Conservation (phyloP, 2,329 filamentous ascomycete genomes). For the Xylariaceae sp. region DNA sequence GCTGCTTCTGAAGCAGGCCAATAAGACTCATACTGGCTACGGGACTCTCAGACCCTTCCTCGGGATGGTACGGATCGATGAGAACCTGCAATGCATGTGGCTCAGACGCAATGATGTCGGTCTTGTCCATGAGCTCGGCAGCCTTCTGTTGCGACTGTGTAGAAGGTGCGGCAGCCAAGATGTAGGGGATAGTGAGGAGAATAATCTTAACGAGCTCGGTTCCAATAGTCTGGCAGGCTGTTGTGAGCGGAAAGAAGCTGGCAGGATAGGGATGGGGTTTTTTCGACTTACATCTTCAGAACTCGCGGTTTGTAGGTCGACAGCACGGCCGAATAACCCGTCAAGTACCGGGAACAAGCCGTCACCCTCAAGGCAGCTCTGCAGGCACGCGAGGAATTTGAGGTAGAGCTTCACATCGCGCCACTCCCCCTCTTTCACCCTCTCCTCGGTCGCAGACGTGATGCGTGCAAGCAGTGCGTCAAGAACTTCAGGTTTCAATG, state of each 20-base stretch:
- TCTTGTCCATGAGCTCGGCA: slow-evolving; percentile 84
- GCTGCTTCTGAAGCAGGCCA: slow-evolving; percentile 82
- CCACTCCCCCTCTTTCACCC: slow-evolving; percentile 79
- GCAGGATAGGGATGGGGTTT: neutral
- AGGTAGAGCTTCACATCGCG: slow-evolving; percentile 88
- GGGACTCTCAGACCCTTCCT: slow-evolving; percentile 67
- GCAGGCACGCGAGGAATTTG: slow-evolving; percentile 87
- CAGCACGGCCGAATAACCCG: slow-evolving; percentile 89
- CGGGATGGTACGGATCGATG: slow-evolving; percentile 82
- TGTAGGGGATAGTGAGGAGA: slow-evolving; percentile 89
- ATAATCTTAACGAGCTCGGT: slow-evolving; percentile 97
- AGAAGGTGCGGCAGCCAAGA: slow-evolving; percentile 73
- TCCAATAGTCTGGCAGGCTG: slow-evolving; percentile 60
- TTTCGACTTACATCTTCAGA: slow-evolving; percentile 81
- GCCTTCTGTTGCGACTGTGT: slow-evolving; percentile 76
- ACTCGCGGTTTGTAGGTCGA: slow-evolving; percentile 89
- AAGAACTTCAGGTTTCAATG: slow-evolving; percentile 76
- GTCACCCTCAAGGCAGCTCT: slow-evolving; percentile 79
- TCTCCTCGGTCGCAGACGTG: slow-evolving; percentile 67
- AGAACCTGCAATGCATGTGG: slow-evolving; percentile 83
- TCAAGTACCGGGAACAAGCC: slow-evolving; percentile 86
- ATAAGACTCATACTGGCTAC: slow-evolving; percentile 74
- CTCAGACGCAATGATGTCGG: slow-evolving; percentile 90
- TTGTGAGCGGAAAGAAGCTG: slow-evolving; percentile 6
- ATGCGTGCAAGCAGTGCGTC: slow-evolving; percentile 72